Evolutionary conservation across 495 filamentous ascomycete species (phyloP).

Genomic region (Hypoxylon perforatum): DNA sequence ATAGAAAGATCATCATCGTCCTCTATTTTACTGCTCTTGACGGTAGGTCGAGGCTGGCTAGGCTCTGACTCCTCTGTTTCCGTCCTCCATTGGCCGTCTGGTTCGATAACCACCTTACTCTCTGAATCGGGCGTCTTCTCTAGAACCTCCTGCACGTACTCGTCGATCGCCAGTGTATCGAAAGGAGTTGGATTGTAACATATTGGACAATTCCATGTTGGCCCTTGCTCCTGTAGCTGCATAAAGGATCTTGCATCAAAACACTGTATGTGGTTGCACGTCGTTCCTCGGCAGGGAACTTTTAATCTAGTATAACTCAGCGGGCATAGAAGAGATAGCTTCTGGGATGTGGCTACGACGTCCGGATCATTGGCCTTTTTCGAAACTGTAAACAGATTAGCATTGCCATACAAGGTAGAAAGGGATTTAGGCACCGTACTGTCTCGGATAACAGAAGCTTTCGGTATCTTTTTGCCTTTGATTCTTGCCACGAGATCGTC

Average conservation of each 20-base stretch:
- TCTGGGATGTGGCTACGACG: slow-evolving; percentile 84
- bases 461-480: slow-evolving; percentile 75
- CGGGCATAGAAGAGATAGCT: slow-evolving; percentile 92
- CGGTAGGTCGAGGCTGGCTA: slow-evolving; percentile 44
- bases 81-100: slow-evolving; percentile 78
- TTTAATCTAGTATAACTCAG: slow-evolving; percentile 84
- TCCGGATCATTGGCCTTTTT: slow-evolving; percentile 87
- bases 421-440: slow-evolving; percentile 62
- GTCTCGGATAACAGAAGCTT: slow-evolving; percentile 82
- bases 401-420: slow-evolving; percentile 1
- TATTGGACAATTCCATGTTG: slow-evolving; percentile 93
- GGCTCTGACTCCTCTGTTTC: slow-evolving; percentile 42
- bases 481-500: slow-evolving; percentile 77
- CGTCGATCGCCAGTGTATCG: slow-evolving; percentile 84
- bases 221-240: slow-evolving; percentile 93
- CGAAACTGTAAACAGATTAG: slow-evolving; percentile 67
- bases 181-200: slow-evolving; percentile 87
- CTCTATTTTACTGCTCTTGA: slow-evolving; percentile 56
- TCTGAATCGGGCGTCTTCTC: slow-evolving; percentile 71
- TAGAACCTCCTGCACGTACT: slow-evolving; percentile 93
- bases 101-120: slow-evolving; percentile 91
- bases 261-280: slow-evolving; percentile 91
- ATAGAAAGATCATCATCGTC: slow-evolving; percentile 77
- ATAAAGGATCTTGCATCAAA: slow-evolving; percentile 96
- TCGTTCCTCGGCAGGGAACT: slow-evolving; percentile 78